Conservation (phyloP, 148 eudicot genomes). For the Nyssa sinensis region DNA sequence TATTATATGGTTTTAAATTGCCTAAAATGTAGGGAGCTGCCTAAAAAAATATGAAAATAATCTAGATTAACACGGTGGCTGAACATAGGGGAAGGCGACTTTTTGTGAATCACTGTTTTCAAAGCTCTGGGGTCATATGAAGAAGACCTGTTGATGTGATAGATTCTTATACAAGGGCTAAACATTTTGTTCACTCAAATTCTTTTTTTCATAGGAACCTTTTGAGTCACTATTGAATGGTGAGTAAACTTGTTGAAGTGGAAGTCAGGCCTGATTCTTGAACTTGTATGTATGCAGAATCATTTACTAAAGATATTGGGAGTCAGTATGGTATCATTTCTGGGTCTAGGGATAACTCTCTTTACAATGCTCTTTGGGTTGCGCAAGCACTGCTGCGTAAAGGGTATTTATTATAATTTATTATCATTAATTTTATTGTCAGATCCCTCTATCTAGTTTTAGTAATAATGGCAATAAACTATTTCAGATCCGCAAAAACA, state of each 20-base stretch:
- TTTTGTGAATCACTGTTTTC: too few species aligned
- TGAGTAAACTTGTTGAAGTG: constrained; percentile 5
- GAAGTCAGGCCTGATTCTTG: not conserved
- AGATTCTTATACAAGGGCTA: too few species aligned
- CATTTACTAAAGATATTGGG: constrained; percentile 69
- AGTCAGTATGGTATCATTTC: constrained; percentile 77
- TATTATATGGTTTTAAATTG: too few species aligned
- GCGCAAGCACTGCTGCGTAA: constrained; percentile 93
- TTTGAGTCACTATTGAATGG: not conserved
- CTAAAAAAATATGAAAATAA: too few species aligned
- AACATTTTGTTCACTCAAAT: too few species aligned
- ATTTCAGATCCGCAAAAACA: constrained; percentile 76
- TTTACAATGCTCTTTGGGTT: constrained; percentile 94
- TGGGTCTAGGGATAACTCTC: constrained; percentile 85
- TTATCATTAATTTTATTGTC: not conserved
- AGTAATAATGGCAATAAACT: constrained; percentile 10
- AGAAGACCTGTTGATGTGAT: too few species aligned
- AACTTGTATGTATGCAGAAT: constrained; percentile 44
- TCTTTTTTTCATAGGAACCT: not conserved
- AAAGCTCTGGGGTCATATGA: too few species aligned
- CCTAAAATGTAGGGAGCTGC: too few species aligned
- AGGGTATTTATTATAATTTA: constrained; percentile 47
- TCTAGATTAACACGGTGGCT: too few species aligned
- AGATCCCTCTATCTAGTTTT: not conserved
- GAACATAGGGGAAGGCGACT: too few species aligned